These are phyloP conservation scores for Colletotrichum sp. DNA, from an alignment of 2,329 filamentous ascomycete species.

Conservation along the genomic window DNA sequence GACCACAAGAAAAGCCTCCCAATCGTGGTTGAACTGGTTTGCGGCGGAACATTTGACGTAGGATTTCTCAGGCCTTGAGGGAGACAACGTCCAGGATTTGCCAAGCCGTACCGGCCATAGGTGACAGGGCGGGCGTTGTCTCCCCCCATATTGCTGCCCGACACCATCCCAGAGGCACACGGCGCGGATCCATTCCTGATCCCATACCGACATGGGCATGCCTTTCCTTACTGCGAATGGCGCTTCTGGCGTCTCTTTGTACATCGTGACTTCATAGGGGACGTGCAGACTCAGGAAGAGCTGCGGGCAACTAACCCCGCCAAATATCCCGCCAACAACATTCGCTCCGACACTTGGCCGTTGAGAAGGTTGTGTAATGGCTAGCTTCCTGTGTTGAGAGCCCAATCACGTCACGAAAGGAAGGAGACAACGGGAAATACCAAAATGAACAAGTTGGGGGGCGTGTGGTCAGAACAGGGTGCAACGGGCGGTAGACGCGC, in stretches of 20 bases:
- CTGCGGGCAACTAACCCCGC: not conserved
- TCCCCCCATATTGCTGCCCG: not conserved
- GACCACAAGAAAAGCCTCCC: not conserved
- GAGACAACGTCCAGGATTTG: not conserved
- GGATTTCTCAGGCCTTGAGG: not conserved
- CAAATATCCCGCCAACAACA: not conserved
- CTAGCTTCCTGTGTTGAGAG: not conserved
- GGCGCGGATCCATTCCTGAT: not conserved
- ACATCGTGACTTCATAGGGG: not conserved
- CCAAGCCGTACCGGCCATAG: not conserved
- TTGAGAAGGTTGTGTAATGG: not conserved
- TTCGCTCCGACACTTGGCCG: not conserved
- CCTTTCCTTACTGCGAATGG: not conserved
- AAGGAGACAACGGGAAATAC: not conserved
- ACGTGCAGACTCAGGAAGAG: not conserved
- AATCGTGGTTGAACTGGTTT: not conserved
- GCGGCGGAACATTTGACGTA: not conserved
- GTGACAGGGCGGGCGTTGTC: not conserved
- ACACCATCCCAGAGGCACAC: not conserved
- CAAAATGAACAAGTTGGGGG: not conserved
- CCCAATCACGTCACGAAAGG: not conserved
- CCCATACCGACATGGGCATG: not conserved
- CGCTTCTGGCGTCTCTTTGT: not conserved
- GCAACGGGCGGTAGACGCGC: not conserved
- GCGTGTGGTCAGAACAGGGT: not conserved